Conservation (phyloP, 139 green algal genomes). For the Chlamydomonas sp. region DNA sequence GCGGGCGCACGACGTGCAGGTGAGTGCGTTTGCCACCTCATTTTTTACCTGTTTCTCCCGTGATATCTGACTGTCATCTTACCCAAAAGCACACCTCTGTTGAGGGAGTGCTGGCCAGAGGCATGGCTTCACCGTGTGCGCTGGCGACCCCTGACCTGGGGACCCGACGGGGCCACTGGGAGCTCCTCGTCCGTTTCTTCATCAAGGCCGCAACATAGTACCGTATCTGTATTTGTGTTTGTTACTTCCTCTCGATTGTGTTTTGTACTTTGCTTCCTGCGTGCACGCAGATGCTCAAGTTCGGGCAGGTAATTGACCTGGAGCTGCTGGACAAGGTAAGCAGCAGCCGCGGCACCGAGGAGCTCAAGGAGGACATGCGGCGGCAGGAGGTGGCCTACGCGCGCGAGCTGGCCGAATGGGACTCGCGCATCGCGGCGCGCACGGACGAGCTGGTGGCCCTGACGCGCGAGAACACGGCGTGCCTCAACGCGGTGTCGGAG, state of each 20-base stretch:
- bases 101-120: no score
- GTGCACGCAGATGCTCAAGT: constrained; percentile 77
- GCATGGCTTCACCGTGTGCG: no score
- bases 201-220: no score
- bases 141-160: no score
- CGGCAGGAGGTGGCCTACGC: constrained; percentile 58
- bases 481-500: constrained; percentile 67
- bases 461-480: constrained; percentile 77
- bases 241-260: no score
- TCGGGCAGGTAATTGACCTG: constrained; percentile 79
- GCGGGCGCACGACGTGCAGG: constrained; percentile 69
- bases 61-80: no score
- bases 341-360: constrained; percentile 62
- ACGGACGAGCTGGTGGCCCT: constrained; percentile 69
- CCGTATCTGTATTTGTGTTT: no score
- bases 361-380: constrained; percentile 66
- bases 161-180: no score
- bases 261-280: no score
- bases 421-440: constrained; percentile 57
- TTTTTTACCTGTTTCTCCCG: no score
- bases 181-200: no score
- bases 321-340: constrained; percentile 77
- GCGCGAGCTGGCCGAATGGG: constrained; percentile 67
- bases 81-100: no score
- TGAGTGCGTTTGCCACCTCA: background rate